A percentile compares a stretch with the other conserved stretches of the same genome.
Conservation (phyloP, 208 protist genomes). For the Trypanosoma conorhini region DNA sequence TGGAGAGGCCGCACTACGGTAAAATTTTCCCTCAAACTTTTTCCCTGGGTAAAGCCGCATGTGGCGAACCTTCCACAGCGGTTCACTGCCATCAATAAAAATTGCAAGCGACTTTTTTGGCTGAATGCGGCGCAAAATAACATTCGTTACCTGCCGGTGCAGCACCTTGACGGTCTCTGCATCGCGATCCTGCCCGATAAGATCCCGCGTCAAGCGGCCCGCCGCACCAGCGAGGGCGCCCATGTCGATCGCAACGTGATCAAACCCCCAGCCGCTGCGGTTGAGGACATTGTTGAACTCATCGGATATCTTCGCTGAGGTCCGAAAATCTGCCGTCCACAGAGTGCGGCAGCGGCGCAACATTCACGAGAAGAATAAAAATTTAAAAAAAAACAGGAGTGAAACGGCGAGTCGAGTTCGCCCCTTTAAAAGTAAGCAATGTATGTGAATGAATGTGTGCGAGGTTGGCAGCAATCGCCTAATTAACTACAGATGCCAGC, state of each 20-base stretch:
- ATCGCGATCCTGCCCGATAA: conserved; percentile 65
- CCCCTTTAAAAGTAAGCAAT: not conserved
- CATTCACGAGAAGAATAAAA: too few relatives aligned
- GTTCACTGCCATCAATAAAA: conserved; percentile 65
- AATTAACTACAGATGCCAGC: not conserved
- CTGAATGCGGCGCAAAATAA: conserved; percentile 57
- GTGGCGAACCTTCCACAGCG: conserved; percentile 72
- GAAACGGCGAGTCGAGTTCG: not conserved
- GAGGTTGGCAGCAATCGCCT: not conserved
- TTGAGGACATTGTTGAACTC: conserved; percentile 50
- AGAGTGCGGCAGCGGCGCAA: conserved; percentile 26
- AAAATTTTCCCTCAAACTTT: conserved; percentile 59
- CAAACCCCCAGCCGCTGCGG: conserved; percentile 41
- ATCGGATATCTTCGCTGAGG: conserved; percentile 44
- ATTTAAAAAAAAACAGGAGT: not conserved
- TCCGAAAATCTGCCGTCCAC: conserved; percentile 42
- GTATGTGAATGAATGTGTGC: not conserved
- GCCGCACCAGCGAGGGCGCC: conserved; percentile 39
- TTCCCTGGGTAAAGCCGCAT: conserved; percentile 60
- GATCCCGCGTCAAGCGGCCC: conserved; percentile 57
- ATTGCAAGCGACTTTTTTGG: conserved; percentile 64
- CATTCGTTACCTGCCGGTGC: conserved; percentile 50
- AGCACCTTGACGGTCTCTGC: conserved; percentile 57
- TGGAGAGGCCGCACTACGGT: conserved; percentile 71
- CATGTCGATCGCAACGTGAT: conserved; percentile 75